These are phyloP conservation scores for Solanum bukasovii DNA, from an alignment of 257 asterid species.

Conservation along the genomic window DNA sequence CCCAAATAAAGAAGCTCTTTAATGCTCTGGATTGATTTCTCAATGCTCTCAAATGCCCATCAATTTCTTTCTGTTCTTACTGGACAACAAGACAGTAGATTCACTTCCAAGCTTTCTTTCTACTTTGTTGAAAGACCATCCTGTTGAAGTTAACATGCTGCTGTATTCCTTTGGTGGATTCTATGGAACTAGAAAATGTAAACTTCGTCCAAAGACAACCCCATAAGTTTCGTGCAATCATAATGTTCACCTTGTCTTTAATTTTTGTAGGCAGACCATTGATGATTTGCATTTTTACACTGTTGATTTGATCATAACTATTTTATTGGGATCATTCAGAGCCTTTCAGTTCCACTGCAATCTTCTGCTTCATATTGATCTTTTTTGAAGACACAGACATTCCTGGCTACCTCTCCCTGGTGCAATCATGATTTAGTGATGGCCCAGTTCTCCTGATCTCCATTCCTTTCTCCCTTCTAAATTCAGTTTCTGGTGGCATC, in stretches of 20 bases:
- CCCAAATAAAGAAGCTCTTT: not conserved
- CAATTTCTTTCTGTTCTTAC: not conserved
- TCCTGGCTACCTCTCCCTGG: not conserved
- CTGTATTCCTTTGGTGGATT: not conserved
- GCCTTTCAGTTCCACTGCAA: not conserved
- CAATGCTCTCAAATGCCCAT: not conserved
- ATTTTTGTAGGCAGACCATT: not conserved
- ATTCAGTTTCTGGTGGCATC: not conserved
- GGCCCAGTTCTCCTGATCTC: not conserved
- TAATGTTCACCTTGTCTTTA: not conserved
- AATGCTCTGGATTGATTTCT: not conserved
- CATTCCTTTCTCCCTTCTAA: not conserved
- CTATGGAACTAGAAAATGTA: not conserved
- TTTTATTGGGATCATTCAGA: not conserved
- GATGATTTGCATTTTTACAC: not conserved
- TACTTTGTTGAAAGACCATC: not conserved
- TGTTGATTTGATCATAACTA: not conserved
- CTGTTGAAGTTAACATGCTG: not conserved
- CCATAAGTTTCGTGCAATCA: not conserved
- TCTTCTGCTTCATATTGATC: not conserved
- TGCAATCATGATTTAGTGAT: not conserved
- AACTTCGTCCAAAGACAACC: not conserved
- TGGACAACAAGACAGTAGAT: not conserved
- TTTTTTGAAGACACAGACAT: not conserved
- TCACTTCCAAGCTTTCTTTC: not conserved